Conservation (phyloP, 2,329 filamentous ascomycete species). For the Venturia pyrina region DNA sequence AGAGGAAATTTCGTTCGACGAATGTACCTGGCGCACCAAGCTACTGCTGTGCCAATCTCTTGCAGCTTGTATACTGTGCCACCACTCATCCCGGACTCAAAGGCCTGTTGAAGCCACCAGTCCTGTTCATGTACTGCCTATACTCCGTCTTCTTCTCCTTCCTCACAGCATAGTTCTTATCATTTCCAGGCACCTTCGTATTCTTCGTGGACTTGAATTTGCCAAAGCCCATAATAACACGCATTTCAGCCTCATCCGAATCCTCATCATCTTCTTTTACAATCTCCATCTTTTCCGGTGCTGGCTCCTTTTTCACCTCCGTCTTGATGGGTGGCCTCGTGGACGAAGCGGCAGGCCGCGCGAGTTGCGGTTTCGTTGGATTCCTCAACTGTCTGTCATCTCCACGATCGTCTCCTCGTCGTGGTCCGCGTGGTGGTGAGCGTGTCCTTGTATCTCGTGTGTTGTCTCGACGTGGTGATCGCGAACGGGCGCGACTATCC, state of each 20-base stretch:
- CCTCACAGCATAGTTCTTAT: slow-evolving; percentile 62
- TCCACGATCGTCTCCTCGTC: not conserved
- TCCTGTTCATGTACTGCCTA: slow-evolving; percentile 90
- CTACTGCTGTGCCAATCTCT: not conserved
- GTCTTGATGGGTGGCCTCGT: not conserved
- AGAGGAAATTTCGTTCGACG: not conserved
- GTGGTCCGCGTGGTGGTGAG: not conserved
- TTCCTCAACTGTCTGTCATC: not conserved
- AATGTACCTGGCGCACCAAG: not conserved
- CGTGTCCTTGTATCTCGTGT: slow-evolving; percentile 1
- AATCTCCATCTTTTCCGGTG: not conserved
- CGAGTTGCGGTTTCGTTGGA: slow-evolving; percentile 1
- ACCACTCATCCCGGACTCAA: slow-evolving; percentile 38
- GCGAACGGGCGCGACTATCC: slow-evolving; percentile 7
- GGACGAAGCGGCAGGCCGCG: not conserved
- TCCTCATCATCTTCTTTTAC: not conserved
- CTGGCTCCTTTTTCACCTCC: not conserved
- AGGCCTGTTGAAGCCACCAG: slow-evolving; percentile 72
- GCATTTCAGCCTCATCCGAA: slow-evolving; percentile 42
- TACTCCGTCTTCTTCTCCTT: slow-evolving; percentile 96
- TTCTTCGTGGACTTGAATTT: slow-evolving; percentile 80
- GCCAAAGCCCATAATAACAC: slow-evolving; percentile 81
- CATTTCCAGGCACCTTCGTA: slow-evolving; percentile 80
- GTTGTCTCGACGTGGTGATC: slow-evolving; percentile 9
- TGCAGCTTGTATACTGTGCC: not conserved